phyloP scores from a whole-genome alignment of 2,329 filamentous ascomycete genomes.

The Diaporthe sp. region DNA sequence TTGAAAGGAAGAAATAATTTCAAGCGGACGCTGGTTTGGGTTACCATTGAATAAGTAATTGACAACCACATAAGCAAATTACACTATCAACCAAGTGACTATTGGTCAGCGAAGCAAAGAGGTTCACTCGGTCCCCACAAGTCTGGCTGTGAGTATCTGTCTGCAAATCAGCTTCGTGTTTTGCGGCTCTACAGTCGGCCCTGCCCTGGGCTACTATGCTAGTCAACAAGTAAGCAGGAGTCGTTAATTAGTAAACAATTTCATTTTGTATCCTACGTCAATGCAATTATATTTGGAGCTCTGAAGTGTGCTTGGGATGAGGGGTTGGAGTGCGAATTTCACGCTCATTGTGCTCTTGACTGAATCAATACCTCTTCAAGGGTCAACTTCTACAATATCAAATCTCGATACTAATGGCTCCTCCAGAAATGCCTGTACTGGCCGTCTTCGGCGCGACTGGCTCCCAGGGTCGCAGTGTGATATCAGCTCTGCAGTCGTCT shows the following conservation, averaged over 20 bases:
- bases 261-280: background rate
- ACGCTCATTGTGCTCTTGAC: background rate
- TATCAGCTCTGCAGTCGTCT: background rate
- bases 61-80: background rate
- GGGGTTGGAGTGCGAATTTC: background rate
- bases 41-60: background rate
- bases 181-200: background rate
- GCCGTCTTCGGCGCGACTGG: conserved; percentile 5
- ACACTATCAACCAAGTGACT: background rate
- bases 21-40: too few relatives aligned
- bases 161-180: background rate
- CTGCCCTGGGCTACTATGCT: background rate
- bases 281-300: background rate
- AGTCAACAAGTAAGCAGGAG: too few relatives aligned
- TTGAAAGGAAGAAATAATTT: too few relatives aligned
- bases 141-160: too few relatives aligned
- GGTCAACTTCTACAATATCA: background rate
- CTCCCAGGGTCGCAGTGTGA: background rate
- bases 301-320: background rate
- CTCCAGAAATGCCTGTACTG: background rate
- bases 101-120: background rate
- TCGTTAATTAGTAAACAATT: background rate
- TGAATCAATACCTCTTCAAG: background rate
- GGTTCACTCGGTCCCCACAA: background rate
- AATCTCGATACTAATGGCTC: background rate